These are phyloP conservation scores for Teratosphaeriaceae sp. DNA, from an alignment of 2,329 filamentous ascomycete genomes.

Conservation along the genomic window DNA sequence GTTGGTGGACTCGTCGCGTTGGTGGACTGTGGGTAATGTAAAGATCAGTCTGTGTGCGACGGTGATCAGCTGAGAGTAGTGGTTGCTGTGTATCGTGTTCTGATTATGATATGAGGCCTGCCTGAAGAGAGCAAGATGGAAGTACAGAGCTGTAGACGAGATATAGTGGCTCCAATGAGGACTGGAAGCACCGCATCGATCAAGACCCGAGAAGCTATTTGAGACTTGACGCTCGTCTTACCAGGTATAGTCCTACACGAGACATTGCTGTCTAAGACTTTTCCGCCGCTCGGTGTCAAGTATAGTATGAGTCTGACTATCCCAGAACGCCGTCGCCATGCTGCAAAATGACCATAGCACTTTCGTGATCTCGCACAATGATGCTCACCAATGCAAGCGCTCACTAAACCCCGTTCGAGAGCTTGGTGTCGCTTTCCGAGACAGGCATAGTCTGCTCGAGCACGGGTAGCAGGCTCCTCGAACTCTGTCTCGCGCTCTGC, in stretches of 20 bases:
- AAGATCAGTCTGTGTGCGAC: too few species aligned
- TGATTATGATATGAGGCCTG: slow-evolving; percentile 4
- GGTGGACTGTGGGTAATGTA: too few species aligned
- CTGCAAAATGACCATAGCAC: not conserved
- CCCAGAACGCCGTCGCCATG: not conserved
- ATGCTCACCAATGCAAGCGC: too few species aligned
- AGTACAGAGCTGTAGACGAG: not conserved
- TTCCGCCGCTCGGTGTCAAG: too few species aligned
- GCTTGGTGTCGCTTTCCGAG: slow-evolving; percentile 18
- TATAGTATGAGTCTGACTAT: not conserved
- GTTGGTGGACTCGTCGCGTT: too few species aligned
- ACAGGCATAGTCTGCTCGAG: slow-evolving; percentile 23
- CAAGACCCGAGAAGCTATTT: too few species aligned
- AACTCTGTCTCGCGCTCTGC: slow-evolving; percentile 59
- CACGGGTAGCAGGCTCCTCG: slow-evolving; percentile 41
- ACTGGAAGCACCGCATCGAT: too few species aligned
- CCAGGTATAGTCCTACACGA: too few species aligned
- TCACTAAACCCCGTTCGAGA: slow-evolving; percentile 13
- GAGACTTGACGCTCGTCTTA: too few species aligned
- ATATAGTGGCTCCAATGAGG: too few species aligned
- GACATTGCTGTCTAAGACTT: too few species aligned
- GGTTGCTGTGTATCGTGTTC: not conserved
- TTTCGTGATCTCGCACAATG: not conserved
- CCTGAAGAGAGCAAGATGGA: slow-evolving; percentile 4
- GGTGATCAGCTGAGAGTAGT: not conserved